Base-by-base conservation (phyloP, 2,329 filamentous ascomycete genomes). In the Colletotrichum coccodes region DNA sequence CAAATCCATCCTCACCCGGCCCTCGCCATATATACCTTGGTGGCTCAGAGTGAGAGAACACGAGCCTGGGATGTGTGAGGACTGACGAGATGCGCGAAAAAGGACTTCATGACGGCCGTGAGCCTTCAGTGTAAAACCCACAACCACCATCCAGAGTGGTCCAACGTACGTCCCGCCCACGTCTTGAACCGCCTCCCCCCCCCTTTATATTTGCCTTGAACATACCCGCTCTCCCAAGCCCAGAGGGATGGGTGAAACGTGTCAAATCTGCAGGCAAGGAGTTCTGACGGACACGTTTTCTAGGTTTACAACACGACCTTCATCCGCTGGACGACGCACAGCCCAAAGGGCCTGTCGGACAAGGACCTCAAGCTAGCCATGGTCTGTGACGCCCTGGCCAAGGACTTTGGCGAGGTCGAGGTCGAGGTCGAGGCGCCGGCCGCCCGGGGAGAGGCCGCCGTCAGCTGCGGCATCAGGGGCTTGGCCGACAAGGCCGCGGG, bases 71-170 rank as follows among this genome's bases (percentile, higher is more conserved):
- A 32, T 36, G 28, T 32, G 53, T n/a, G n/a, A 21, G 26, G 0
- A 50, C 38, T 61, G 46, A 68, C 60, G 54, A 63, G 11, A 21
- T 28, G 28, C 6, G 14, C 30, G 4, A 23, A n/a, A n/a, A 70
- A 92, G 90, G 90, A 91, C 71, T 94, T 94, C 79, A 93, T 94
- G 91, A 91, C 90, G n/a, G 85, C 85, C 3, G 86, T 94, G 16
- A 89, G 91, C 12, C 80, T 90, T 36, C 87, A 93, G 74, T 92
- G 90, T 79, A 91, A 91, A 75, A 77, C 87, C 42, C 85, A 87
- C 74, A 91, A 89, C 73, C 92, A 94, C 76, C 92, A 94, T 74
- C 91, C 92, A 0, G 91, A 94, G 77, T 94, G 91, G 91, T 91
- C 90, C 3, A 94, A 94, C 75, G 91, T 91, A 79, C 72, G 83